Conservation (phyloP, 2,329 filamentous ascomycete species). For the Akanthomyces uredinophilus region DNA sequence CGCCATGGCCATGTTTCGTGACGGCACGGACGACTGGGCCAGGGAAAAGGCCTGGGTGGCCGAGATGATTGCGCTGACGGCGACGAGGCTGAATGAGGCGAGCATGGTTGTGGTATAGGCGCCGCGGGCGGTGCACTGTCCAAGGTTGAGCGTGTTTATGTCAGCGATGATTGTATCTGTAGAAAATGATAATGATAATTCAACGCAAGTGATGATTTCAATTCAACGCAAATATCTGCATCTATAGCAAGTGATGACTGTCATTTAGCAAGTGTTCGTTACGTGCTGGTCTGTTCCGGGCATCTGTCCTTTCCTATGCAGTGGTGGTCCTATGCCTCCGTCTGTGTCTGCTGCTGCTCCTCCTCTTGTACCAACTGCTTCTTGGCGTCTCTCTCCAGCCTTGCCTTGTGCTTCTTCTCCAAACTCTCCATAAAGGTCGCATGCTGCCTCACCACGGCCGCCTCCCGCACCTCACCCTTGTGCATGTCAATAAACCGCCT, state of each 20-base stretch:
- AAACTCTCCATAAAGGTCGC: conserved; percentile 12
- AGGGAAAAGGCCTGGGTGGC: conserved; percentile 6
- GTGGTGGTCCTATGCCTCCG: not conserved
- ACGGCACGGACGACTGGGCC: not conserved
- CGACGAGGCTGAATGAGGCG: not conserved
- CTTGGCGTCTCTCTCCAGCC: not conserved
- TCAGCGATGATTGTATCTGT: not conserved
- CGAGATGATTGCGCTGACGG: conserved; percentile 3
- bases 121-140: not conserved
- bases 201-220: too few species aligned
- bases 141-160: too few species aligned
- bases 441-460: conserved; percentile 27
- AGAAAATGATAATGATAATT: not conserved
- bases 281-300: not conserved
- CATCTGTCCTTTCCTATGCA: not conserved
- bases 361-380: too few species aligned
- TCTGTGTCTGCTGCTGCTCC: not conserved
- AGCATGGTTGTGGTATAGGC: not conserved
- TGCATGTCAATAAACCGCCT: conserved; percentile 35
- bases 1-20: conserved; percentile 6
- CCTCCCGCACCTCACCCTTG: conserved; percentile 33
- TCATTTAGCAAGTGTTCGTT: not conserved
- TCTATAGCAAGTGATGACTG: not conserved
- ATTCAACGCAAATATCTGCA: too few species aligned
- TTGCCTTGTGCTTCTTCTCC: not conserved